Base-by-base conservation (phyloP, 768 basidiomycete genomes). In the Boletus bicolor region DNA sequence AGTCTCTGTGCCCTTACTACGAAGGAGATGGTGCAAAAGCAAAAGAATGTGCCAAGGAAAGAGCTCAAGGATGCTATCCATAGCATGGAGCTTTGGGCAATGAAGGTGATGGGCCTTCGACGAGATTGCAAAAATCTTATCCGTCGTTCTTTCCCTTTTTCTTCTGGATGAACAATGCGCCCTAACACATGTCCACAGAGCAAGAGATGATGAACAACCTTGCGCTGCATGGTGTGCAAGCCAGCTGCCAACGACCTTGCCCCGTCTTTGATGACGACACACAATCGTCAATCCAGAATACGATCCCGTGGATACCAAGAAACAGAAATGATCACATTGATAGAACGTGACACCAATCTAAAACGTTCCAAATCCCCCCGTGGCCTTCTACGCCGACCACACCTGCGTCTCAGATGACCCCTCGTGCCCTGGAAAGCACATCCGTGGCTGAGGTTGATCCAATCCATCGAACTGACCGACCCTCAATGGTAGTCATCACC, bases 141-240 rank as follows among this genome's bases (percentile, higher is more conserved):
- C 44, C 54, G 19, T 54, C 17, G 37, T 55, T 43, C 45, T 57
- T 26, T 21, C 32, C 49, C 38, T 19, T 14, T 47, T 34, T 48
- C 21, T 28, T 14, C 61, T 64, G 57, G 64, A 53, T 44, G 49
- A 21, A 45, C 28, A 37, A 57, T 66, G 21, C 49, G 44, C 53
- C 53, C 71, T 74, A 57, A 75, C 68, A 19, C 28, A 47, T 49
- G 51, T 60, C 60, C 64, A 64, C 72, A 98, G 97, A 99, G 69
- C 97, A 98, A 83, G 93, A 91, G 77, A 99, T 99, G 97, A 96
- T 99, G 44, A 94, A 99, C 67, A 88, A 84, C 60, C 83, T 99
- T 24, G 88, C 86, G 2, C 77, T 85, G 57, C 96, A 98, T 68
- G 97, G 97, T 14, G 93, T 99, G 9, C 81, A 86, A 43, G 83